A percentile compares a stretch with the other conserved stretches of the same genome.
Evolutionary conservation across 2,329 filamentous ascomycete species (phyloP).

Genomic region (Penicillium hordei): DNA sequence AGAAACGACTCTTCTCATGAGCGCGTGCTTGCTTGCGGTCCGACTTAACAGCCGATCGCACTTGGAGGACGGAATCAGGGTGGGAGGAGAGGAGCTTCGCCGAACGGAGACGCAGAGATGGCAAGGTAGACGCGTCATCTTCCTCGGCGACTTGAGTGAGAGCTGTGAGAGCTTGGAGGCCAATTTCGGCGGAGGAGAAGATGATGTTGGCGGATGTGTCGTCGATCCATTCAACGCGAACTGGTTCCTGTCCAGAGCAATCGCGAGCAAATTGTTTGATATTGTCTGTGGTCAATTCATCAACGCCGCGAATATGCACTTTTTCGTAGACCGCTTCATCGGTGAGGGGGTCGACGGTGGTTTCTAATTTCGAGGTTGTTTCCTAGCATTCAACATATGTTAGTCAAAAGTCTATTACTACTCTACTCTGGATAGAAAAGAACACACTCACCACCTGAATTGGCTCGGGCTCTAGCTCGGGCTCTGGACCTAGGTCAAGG

Average conservation of each 20-base stretch:
- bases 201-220: slow-evolving; percentile 86
- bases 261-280: slow-evolving; percentile 72
- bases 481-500: slow-evolving; percentile 55
- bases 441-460: slow-evolving; percentile 34
- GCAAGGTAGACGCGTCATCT: slow-evolving; percentile 49
- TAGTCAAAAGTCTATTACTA: background rate
- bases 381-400: slow-evolving; percentile 24
- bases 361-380: slow-evolving; percentile 22
- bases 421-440: background rate
- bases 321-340: slow-evolving; percentile 55
- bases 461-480: slow-evolving; percentile 34
- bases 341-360: slow-evolving; percentile 27
- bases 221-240: slow-evolving; percentile 88
- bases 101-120: slow-evolving; percentile 63
- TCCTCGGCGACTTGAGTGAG: slow-evolving; percentile 45
- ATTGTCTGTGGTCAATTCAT: slow-evolving; percentile 75
- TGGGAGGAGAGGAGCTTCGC: slow-evolving; percentile 69
- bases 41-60: slow-evolving; percentile 70
- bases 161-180: slow-evolving; percentile 53
- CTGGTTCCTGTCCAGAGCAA: slow-evolving; percentile 61
- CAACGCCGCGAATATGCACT: slow-evolving; percentile 80
- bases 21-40: slow-evolving; percentile 82
- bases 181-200: slow-evolving; percentile 61
- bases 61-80: slow-evolving; percentile 66
- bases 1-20: slow-evolving; percentile 80